Evolutionary conservation across 2,329 filamentous ascomycete species (phyloP).

Genomic region (Scedosporium boydii): DNA sequence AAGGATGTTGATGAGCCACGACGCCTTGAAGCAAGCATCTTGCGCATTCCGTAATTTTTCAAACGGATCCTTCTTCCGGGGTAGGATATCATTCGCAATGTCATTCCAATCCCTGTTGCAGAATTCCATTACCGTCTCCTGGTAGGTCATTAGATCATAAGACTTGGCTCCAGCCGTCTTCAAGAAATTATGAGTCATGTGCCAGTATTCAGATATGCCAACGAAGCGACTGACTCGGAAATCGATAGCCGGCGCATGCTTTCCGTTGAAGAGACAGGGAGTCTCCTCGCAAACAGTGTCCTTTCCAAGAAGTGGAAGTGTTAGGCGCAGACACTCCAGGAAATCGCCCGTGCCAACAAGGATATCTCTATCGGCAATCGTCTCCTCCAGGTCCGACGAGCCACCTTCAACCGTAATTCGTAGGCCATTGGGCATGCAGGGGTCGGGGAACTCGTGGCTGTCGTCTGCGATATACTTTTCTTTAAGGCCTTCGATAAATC

Average conservation of each 20-base stretch:
- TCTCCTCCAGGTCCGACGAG: constrained; percentile 24
- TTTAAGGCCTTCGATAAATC: constrained; percentile 72
- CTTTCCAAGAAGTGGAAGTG: constrained; percentile 81
- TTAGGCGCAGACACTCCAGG: constrained; percentile 70
- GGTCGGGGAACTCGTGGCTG: constrained; percentile 68
- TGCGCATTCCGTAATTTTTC: constrained; percentile 70
- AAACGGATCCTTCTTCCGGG: constrained; percentile 63
- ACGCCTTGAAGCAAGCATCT: constrained; percentile 94
- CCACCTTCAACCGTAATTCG: constrained; percentile 65
- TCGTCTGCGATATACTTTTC: constrained; percentile 52
- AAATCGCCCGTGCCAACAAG: constrained; percentile 82
- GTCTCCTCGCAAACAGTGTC: constrained; percentile 73
- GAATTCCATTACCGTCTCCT: constrained; percentile 73
- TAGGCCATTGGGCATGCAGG: constrained; percentile 76
- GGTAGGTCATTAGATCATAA: constrained; percentile 87
- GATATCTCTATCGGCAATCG: constrained; percentile 28
- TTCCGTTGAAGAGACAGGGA: constrained; percentile 82
- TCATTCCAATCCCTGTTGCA: constrained; percentile 74
- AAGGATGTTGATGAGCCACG: constrained; percentile 93
- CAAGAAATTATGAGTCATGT: constrained; percentile 94
- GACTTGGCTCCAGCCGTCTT: constrained; percentile 52
- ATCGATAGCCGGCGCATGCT: constrained; percentile 90
- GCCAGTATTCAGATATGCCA: constrained; percentile 97
- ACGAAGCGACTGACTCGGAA: constrained; percentile 97
- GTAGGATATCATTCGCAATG: constrained; percentile 57